Evolutionary conservation across 139 green algal species (phyloP), one percentile per base, ranked within the genome.

Genomic region (Microglena sp.): DNA sequence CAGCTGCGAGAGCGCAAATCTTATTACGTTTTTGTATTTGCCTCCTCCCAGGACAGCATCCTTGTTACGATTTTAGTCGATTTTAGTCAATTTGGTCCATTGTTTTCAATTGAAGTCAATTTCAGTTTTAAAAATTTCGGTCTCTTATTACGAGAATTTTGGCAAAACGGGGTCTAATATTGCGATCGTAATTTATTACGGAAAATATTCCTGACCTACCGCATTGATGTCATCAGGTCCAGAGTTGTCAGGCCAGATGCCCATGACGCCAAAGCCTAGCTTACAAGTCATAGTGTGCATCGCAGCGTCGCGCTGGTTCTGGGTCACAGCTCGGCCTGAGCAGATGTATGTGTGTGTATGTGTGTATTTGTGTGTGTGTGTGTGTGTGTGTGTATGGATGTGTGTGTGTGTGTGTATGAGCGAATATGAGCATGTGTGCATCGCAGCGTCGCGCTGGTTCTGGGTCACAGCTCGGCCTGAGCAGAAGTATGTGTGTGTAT

Each of bases 261-360:
- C 79, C 73, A 86, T 81, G 11, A 86, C 79, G 45, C 61, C 28
- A 35, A 86, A 86, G 24, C 79, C 79, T 28, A 83, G 45, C 0
- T 35, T 21, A 34, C 54, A 64, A 0, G 76, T 82, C 62, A 45
- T 80, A 4, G 73, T 79, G 59, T 64, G 11, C 73, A 66, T 77
- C 21, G 67, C 50, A 26, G 67, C 63, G 60, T 86, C 73, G 7
- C 76, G 50, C 71, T 83, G 75, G 67, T 83, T 86, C 58, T 69
- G 56, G 33, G 70, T 46, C 22, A 86, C 57, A 68, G 83, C 78
- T 36, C 66, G 75, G 44, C 72, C 79, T 8, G 24, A 60, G 8
- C 15, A 15, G 15, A 29, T 15, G 8, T 22, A 60, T 60, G 24
- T 27, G 53, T 32, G 18, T 33, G 8, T 21, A 60, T 18, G 18